Conservation (phyloP, 805 yeast genomes). For the Komagataella phaffii region DNA sequence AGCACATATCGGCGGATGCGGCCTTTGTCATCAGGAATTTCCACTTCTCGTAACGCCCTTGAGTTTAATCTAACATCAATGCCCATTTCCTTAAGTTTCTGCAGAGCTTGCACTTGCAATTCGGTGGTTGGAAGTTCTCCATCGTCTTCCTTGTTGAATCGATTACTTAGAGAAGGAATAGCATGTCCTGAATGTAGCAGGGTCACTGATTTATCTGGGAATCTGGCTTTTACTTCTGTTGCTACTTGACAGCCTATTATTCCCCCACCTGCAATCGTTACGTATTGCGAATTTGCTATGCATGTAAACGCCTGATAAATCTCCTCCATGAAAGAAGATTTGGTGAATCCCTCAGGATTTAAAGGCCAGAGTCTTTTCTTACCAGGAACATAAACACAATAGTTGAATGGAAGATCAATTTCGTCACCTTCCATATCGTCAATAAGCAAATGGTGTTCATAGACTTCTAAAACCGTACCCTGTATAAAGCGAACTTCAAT, state of each 20-base stretch:
- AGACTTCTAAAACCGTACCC: slow-evolving; percentile 3
- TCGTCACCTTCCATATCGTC: slow-evolving; percentile 1
- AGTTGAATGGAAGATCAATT: slow-evolving; percentile 23
- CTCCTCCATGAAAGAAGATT: slow-evolving; percentile 24
- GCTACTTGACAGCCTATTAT: slow-evolving; percentile 35
- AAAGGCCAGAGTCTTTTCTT: slow-evolving; percentile 38
- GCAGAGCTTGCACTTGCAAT: not conserved
- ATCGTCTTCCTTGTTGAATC: not conserved
- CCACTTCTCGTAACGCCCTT: not conserved
- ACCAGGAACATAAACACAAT: slow-evolving; percentile 33
- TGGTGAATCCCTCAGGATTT: slow-evolving; percentile 30
- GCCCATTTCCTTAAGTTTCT: not conserved
- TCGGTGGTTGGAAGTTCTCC: not conserved
- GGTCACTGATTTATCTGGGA: slow-evolving; percentile 21
- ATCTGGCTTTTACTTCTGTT: slow-evolving; percentile 26
- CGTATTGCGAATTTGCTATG: slow-evolving; percentile 18
- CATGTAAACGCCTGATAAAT: slow-evolving; percentile 20
- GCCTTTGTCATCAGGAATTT: not conserved
- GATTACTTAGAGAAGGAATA: slow-evolving; percentile 12
- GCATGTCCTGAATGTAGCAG: slow-evolving; percentile 23
- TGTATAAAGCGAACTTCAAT: not conserved
- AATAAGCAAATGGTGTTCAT: slow-evolving; percentile 2
- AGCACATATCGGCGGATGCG: not conserved
- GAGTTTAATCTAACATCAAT: not conserved
- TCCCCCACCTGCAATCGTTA: slow-evolving; percentile 27